phyloP scores from a whole-genome alignment of 169 alveolate species.

The Plasmodium knowlesi region DNA sequence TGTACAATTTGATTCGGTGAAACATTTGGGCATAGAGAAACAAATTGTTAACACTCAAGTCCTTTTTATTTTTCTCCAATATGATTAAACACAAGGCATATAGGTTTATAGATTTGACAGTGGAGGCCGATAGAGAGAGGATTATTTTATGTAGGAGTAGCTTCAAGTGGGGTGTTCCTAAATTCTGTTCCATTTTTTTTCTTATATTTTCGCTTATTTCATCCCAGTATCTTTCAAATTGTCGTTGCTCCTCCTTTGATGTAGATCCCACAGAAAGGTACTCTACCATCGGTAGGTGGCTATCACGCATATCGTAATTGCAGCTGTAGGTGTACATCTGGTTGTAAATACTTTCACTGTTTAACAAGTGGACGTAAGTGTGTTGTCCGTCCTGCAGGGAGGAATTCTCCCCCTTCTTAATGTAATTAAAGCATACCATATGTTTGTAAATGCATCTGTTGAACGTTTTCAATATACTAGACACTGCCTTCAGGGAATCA shows the following conservation, averaged over 20 bases:
- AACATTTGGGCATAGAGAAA: slow-evolving; percentile 21
- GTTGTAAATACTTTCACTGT: neutral
- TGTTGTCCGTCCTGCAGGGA: neutral
- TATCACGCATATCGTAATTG: neutral
- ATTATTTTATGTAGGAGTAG: slow-evolving; percentile 32
- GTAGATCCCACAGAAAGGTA: neutral
- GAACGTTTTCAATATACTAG: slow-evolving; percentile 14
- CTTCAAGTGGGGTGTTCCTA: slow-evolving; percentile 6
- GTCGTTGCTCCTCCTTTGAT: neutral
- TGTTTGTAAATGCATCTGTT: neutral
- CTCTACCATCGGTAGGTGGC: neutral
- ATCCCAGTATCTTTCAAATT: neutral
- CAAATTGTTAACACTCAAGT: slow-evolving; percentile 20
- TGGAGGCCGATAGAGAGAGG: slow-evolving; percentile 1
- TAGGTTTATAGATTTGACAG: slow-evolving; percentile 9
- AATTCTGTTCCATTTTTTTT: slow-evolving; percentile 34
- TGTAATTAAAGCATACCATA: slow-evolving; percentile 2
- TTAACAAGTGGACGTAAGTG: neutral
- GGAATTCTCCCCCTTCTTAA: neutral
- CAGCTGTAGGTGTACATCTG: neutral
- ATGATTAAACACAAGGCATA: slow-evolving; percentile 9
- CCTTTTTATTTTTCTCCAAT: neutral
- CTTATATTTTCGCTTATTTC: slow-evolving; percentile 15
- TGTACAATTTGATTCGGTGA: slow-evolving; percentile 12
- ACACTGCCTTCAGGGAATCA: neutral